Conservation (phyloP, 2,329 filamentous ascomycete genomes). For the Shiraia bambusicola region DNA sequence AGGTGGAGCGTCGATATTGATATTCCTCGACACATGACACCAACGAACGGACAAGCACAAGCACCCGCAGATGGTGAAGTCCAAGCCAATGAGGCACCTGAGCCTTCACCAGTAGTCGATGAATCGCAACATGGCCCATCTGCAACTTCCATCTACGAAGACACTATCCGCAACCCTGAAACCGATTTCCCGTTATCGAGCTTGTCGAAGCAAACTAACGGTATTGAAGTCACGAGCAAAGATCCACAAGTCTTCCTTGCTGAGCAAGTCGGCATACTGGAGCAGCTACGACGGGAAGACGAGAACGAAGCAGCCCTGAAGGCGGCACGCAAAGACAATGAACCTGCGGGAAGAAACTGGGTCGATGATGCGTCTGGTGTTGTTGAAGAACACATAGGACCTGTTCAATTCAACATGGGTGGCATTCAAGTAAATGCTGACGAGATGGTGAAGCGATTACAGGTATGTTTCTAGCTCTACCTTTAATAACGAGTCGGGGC, state of each 20-base stretch:
- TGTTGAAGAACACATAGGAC: conserved; percentile 70
- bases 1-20: conserved; percentile 87
- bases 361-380: conserved; percentile 39
- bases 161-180: conserved; percentile 74
- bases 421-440: conserved; percentile 95
- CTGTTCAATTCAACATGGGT: conserved; percentile 97
- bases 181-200: conserved; percentile 46
- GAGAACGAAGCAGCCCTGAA: conserved; percentile 55
- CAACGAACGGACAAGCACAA: conserved; percentile 22
- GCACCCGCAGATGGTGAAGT: conserved; percentile 14
- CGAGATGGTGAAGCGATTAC: conserved; percentile 84
- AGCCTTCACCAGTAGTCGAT: conserved; percentile 5
- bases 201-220: conserved; percentile 48
- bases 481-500: neutral
- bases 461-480: conserved; percentile 55
- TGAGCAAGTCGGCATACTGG: conserved; percentile 73
- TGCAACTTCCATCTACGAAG: conserved; percentile 74
- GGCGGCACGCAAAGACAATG: conserved; percentile 40
- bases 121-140: conserved; percentile 48
- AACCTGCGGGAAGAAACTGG: conserved; percentile 23
- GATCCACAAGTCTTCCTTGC: conserved; percentile 77
- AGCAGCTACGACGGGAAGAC: conserved; percentile 62
- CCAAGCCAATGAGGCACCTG: conserved; percentile 10
- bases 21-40: conserved; percentile 30
- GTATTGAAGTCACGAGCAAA: conserved; percentile 65